These are phyloP conservation scores for Entomortierella parvispora DNA, from an alignment of 192 early-diverging fungal genomes.

Conservation along the genomic window DNA sequence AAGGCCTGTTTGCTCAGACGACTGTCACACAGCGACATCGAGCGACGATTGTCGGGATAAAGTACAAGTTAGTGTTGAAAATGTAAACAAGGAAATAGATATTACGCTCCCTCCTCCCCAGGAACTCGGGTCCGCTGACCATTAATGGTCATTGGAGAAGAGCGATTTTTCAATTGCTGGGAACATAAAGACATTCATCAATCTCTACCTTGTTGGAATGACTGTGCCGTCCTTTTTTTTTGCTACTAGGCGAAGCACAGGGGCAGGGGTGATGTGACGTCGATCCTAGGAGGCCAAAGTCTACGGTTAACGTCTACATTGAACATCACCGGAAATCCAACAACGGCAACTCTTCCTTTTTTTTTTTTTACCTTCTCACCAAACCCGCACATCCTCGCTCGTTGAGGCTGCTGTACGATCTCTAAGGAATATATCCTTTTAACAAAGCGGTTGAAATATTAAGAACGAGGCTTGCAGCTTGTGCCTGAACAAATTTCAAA, in stretches of 20 bases:
- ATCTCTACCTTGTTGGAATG: slow-evolving; percentile 40
- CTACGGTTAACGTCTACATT: too few species aligned
- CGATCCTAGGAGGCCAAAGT: slow-evolving; percentile 58
- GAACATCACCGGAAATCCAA: slow-evolving; percentile 7
- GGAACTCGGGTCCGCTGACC: too few species aligned
- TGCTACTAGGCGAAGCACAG: slow-evolving; percentile 69
- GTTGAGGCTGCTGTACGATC: slow-evolving; percentile 78
- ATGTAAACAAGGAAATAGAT: too few species aligned
- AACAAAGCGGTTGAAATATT: too few species aligned
- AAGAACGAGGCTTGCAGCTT: too few species aligned
- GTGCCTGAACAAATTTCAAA: too few species aligned
- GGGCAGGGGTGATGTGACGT: slow-evolving; percentile 71
- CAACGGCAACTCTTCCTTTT: not conserved
- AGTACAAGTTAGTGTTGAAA: not conserved
- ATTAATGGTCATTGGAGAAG: too few species aligned
- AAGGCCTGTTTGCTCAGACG: slow-evolving; percentile 47
- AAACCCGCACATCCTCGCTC: slow-evolving; percentile 85
- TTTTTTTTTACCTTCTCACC: slow-evolving; percentile 72
- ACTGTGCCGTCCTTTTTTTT: slow-evolving; percentile 38
- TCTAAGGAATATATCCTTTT: slow-evolving; percentile 61
- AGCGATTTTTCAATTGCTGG: too few species aligned
- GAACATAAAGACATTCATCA: slow-evolving; percentile 1
- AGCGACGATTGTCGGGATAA: not conserved
- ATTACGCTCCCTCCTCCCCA: too few species aligned
- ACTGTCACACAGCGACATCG: slow-evolving; percentile 8